phyloP scores from a whole-genome alignment of 2,329 filamentous ascomycete species.

The Elsinoe batatas region DNA sequence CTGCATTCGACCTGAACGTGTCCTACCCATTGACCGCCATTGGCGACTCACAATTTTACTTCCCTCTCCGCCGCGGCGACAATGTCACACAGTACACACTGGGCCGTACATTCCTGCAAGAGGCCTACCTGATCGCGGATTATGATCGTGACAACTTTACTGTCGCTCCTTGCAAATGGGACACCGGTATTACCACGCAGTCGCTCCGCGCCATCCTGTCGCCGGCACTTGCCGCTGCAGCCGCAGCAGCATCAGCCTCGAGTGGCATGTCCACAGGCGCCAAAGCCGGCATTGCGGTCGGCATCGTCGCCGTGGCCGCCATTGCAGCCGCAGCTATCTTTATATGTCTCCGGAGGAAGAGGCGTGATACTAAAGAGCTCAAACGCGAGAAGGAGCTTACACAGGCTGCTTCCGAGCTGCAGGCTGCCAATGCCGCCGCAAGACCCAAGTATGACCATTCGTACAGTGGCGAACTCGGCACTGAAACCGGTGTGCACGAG shows the following conservation, averaged over 20 bases:
- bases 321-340: conserved; percentile 22
- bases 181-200: conserved; percentile 19
- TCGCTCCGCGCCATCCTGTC: conserved; percentile 24
- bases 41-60: conserved; percentile 24
- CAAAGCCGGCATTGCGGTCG: conserved; percentile 28
- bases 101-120: conserved; percentile 30
- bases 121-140: conserved; percentile 31
- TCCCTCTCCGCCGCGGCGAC: conserved; percentile 26
- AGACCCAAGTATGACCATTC: not conserved
- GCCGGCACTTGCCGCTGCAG: conserved; percentile 15
- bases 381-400: conserved; percentile 16
- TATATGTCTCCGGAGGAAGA: conserved; percentile 22
- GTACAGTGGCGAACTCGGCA: conserved; percentile 26
- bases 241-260: conserved; percentile 11
- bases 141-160: conserved; percentile 30
- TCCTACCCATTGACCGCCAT: conserved; percentile 21
- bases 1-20: conserved; percentile 27
- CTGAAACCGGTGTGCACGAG: conserved; percentile 26
- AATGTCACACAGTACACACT: conserved; percentile 29
- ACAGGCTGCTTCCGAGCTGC: conserved; percentile 13
- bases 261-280: conserved; percentile 22
- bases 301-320: conserved; percentile 23
- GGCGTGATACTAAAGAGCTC: conserved; percentile 22
- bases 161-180: conserved; percentile 28
- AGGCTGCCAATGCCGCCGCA: conserved; percentile 13